Evolutionary conservation across 805 yeast genomes (phyloP).

Genomic region (Candida qinlingensis): DNA sequence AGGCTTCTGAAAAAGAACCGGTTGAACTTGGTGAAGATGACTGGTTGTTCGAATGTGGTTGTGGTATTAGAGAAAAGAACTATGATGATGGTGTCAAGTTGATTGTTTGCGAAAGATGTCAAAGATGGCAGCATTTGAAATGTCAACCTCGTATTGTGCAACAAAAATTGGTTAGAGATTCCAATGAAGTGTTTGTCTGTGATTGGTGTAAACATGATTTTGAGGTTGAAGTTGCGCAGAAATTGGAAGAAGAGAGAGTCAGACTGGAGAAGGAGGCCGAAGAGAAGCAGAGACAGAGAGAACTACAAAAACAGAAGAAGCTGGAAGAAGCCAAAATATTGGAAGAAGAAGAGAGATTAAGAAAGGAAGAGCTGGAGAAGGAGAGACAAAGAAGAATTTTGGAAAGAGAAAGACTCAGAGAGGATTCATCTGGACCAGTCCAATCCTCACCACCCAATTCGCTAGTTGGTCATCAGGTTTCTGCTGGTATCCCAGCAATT

Average conservation of each 20-base stretch:
- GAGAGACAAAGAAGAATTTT: conserved; percentile 21
- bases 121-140: conserved; percentile 33
- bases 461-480: neutral
- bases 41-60: conserved; percentile 34
- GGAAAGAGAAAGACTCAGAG: conserved; percentile 20
- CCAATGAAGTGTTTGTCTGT: conserved; percentile 25
- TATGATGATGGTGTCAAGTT: conserved; percentile 32
- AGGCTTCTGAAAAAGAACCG: conserved; percentile 10
- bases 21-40: conserved; percentile 30
- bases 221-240: conserved; percentile 17
- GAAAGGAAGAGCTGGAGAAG: conserved; percentile 18
- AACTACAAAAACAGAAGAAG: conserved; percentile 15
- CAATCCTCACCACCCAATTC: neutral
- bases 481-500: neutral
- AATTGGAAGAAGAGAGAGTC: conserved; percentile 19
- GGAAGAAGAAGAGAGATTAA: conserved; percentile 17
- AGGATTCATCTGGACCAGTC: neutral
- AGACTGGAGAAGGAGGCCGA: conserved; percentile 16
- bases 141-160: conserved; percentile 29
- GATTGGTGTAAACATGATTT: conserved; percentile 25
- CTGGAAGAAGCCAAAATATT: conserved; percentile 13
- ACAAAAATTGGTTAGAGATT: conserved; percentile 22
- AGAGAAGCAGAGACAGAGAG: conserved; percentile 21
- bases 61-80: conserved; percentile 31
- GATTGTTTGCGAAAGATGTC: conserved; percentile 32